Conservation (phyloP, 495 filamentous ascomycete species). For the Aspergillus nidulans region DNA sequence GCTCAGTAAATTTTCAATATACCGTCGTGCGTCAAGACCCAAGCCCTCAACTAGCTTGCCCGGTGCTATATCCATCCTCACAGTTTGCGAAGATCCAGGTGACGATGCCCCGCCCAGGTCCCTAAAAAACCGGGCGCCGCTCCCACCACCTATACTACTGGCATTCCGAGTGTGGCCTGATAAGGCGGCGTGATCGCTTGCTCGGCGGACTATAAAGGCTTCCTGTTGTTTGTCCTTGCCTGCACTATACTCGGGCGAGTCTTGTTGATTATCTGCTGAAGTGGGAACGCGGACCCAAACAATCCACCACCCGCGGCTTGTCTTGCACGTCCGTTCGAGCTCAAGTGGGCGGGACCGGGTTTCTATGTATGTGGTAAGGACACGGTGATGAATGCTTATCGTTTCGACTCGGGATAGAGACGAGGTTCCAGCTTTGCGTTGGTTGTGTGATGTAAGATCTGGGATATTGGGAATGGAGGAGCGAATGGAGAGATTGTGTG, state of each 20-base stretch:
- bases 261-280: slow-evolving; percentile 12
- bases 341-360: slow-evolving; percentile 57
- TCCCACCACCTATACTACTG: slow-evolving; percentile 21
- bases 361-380: slow-evolving; percentile 67
- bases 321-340: slow-evolving; percentile 86
- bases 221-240: slow-evolving; percentile 49
- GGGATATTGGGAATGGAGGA: slow-evolving; percentile 91
- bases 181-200: slow-evolving; percentile 56
- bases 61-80: slow-evolving; percentile 49
- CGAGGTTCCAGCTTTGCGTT: slow-evolving; percentile 22
- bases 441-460: slow-evolving; percentile 38
- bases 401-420: slow-evolving; percentile 86
- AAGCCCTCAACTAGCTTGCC: slow-evolving; percentile 76
- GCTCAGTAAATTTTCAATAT: slow-evolving; percentile 78
- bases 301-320: slow-evolving; percentile 90
- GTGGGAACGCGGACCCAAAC: slow-evolving; percentile 75
- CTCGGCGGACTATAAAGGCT: slow-evolving; percentile 73
- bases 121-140: slow-evolving; percentile 45
- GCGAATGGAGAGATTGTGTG: slow-evolving; percentile 66
- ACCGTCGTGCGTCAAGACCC: slow-evolving; percentile 78
- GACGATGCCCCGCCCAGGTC: slow-evolving; percentile 42
- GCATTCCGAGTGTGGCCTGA: slow-evolving; percentile 24
- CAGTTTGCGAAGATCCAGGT: slow-evolving; percentile 16
- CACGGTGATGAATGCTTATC: slow-evolving; percentile 83
- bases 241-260: slow-evolving; percentile 1